Percentiles rank a stretch among this genome's conserved stretches.
phyloP scores from a whole-genome alignment of 2,329 filamentous ascomycete species.

The Hypoxylon sp. region DNA sequence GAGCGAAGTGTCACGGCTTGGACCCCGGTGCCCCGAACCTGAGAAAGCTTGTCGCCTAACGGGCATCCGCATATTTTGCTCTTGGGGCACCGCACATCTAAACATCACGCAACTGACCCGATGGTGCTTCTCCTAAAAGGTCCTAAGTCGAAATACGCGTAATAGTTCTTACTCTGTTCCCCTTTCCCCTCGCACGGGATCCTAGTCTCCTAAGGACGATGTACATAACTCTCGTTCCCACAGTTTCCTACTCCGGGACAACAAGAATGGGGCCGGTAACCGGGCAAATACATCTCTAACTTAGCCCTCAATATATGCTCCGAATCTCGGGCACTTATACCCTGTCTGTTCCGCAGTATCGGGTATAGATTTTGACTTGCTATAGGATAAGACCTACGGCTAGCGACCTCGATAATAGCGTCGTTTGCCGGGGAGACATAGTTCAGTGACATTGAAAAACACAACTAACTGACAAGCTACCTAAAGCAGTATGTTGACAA shows the following conservation, averaged over 20 bases:
- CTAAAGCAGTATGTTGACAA: conserved; percentile 8
- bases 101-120: conserved; percentile 33
- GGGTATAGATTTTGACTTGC: not conserved
- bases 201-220: not conserved
- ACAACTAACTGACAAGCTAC: conserved; percentile 16
- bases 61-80: conserved; percentile 26
- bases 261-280: not conserved
- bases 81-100: conserved; percentile 21
- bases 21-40: conserved; percentile 26
- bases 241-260: not conserved
- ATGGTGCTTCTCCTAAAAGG: conserved; percentile 6
- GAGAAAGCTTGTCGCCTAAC: conserved; percentile 32
- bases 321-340: conserved; percentile 16
- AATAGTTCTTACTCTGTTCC: conserved; percentile 1
- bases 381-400: conserved; percentile 17
- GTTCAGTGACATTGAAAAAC: conserved; percentile 3
- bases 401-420: conserved; percentile 21
- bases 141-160: conserved; percentile 13
- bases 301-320: conserved; percentile 5
- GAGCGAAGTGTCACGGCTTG: conserved; percentile 33
- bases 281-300: not conserved
- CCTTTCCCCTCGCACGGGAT: not conserved
- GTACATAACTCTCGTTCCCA: conserved; percentile 2
- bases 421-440: conserved; percentile 18
- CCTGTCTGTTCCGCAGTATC: not conserved